A percentile compares a stretch with the other conserved stretches of the same genome.
Evolutionary conservation across 202 grass and related monocot species (phyloP).

Genomic region (Eragrostis tef): DNA sequence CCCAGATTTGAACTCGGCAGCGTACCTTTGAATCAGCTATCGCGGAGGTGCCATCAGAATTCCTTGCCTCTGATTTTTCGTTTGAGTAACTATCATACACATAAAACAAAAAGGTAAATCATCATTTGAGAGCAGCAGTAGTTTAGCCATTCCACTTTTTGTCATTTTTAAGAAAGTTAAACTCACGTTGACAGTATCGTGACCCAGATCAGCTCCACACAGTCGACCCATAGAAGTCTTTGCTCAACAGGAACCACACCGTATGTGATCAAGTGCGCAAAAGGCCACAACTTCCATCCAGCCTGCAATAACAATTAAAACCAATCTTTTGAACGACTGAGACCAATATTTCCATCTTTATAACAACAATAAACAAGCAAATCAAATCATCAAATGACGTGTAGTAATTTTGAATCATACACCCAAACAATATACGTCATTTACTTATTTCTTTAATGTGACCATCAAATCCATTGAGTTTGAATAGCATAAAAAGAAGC

Average conservation of each 20-base stretch:
- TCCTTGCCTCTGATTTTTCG: conserved; percentile 96
- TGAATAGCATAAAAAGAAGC: not conserved
- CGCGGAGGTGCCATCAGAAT: conserved; percentile 44
- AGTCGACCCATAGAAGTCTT: conserved; percentile 93
- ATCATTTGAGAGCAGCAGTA: not conserved
- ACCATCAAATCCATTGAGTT: not conserved
- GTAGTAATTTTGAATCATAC: not conserved
- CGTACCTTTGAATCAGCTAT: conserved; percentile 51
- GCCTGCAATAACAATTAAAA: conserved; percentile 59
- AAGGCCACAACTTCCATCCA: conserved; percentile 97
- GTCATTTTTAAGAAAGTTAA: not conserved
- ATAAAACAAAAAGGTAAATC: not conserved
- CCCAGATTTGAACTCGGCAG: not conserved
- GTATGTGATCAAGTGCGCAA: conserved; percentile 92
- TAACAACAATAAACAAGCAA: not conserved
- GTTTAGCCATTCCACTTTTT: not conserved
- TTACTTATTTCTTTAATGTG: not conserved
- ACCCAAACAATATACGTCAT: not conserved
- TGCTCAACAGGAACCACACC: conserved; percentile 88
- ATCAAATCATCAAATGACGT: conserved; percentile 6
- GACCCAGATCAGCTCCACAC: conserved; percentile 91
- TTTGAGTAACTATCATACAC: conserved; percentile 75
- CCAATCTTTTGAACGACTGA: not conserved
- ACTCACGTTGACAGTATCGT: conserved; percentile 91
- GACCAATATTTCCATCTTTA: not conserved